phyloP scores from a whole-genome alignment of 352 stramenopile species.

The Elongisporangium undulatum region DNA sequence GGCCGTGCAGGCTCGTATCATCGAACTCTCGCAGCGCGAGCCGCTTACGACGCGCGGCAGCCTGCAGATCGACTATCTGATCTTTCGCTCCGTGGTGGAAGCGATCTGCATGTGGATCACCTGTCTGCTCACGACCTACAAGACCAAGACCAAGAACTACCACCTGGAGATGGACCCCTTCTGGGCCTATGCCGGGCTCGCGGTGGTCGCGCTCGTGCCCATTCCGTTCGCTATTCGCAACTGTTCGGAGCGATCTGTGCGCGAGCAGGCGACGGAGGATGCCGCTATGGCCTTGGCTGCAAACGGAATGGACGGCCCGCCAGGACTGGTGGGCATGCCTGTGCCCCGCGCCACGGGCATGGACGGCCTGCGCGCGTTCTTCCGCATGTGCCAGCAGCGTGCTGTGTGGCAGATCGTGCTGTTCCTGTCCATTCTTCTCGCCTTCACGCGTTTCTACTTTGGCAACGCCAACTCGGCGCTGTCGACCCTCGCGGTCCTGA shows the following conservation, averaged over 20 bases:
- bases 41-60: conserved; percentile 41
- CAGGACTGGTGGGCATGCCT: conserved; percentile 14
- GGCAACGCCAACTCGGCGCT: conserved; percentile 34
- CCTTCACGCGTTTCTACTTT: conserved; percentile 58
- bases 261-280: conserved; percentile 9
- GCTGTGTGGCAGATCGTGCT: conserved; percentile 74
- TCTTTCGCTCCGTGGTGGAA: conserved; percentile 25
- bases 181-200: conserved; percentile 41
- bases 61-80: conserved; percentile 52
- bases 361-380: conserved; percentile 7
- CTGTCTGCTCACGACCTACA: conserved; percentile 38
- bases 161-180: conserved; percentile 43
- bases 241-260: conserved; percentile 52
- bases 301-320: conserved; percentile 17
- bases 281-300: conserved; percentile 14
- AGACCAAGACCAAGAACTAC: conserved; percentile 19
- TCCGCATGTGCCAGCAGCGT: conserved; percentile 30
- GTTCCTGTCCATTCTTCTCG: conserved; percentile 58
- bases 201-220: conserved; percentile 29
- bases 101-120: conserved; percentile 24
- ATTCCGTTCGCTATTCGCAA: conserved; percentile 38
- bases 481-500: conserved; percentile 21
- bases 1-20: conserved; percentile 72
- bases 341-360: conserved; percentile 2
- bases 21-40: conserved; percentile 69